phyloP scores from a whole-genome alignment of 108 stramenopile species.

The Nitzschia sp. region DNA sequence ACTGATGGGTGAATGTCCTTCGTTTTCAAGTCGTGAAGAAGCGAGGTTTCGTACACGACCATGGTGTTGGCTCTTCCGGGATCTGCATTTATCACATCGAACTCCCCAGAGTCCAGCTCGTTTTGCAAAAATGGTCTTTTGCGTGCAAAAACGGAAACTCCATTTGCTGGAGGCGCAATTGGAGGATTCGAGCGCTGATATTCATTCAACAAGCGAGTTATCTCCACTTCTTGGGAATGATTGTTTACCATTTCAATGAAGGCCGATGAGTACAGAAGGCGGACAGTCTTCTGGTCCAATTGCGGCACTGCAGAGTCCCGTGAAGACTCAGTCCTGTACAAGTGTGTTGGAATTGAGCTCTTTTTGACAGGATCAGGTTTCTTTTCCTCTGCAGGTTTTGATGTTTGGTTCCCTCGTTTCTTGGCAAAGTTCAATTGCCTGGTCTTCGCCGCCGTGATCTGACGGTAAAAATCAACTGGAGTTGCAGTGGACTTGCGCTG shows the following conservation, averaged over 20 bases:
- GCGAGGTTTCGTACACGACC: slow-evolving; percentile 24
- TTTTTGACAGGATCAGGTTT: background rate
- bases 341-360: background rate
- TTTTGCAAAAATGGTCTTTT: slow-evolving; percentile 20
- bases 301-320: background rate
- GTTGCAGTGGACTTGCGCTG: background rate
- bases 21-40: slow-evolving; percentile 16
- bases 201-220: background rate
- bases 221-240: background rate
- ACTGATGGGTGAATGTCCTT: slow-evolving; percentile 18
- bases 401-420: background rate
- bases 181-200: background rate
- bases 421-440: background rate
- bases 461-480: slow-evolving; percentile 13
- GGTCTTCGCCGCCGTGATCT: slow-evolving; percentile 6
- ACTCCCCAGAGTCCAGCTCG: slow-evolving; percentile 22
- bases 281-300: slow-evolving; percentile 21
- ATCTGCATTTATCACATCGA: slow-evolving; percentile 24
- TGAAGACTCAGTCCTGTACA: background rate
- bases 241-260: slow-evolving; percentile 17
- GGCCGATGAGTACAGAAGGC: slow-evolving; percentile 10
- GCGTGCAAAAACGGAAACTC: slow-evolving; percentile 18
- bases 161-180: background rate
- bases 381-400: background rate
- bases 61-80: slow-evolving; percentile 5